Base-by-base conservation (phyloP, 2,329 filamentous ascomycete species). In the Lecanoromycetidae sp. region DNA sequence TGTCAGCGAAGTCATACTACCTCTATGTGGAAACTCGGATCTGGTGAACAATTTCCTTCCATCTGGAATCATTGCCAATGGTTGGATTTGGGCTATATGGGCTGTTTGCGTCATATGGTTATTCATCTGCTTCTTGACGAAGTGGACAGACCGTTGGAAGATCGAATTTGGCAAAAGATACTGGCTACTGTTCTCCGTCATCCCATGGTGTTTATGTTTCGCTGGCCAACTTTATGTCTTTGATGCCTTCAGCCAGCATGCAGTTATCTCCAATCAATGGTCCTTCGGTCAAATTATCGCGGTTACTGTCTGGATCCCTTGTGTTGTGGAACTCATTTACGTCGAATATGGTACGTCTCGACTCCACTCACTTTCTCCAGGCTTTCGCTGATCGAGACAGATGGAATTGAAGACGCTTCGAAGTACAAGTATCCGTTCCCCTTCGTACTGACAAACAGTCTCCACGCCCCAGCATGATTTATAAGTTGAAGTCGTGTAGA, bases 171-270 rank as follows among this genome's bases (percentile, higher is more conserved):
- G 30, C 17, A 48, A 20, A 29, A 19, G 12, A 26, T 10, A 9
- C 8, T 41, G 43, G 44, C 9, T 17, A 22, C 23, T 43, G 12
- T 7, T 48, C 8, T 39, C 25, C 13, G 20, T 38, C 17, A 19
- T 44, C 20, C 22, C 38, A 9, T 48, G 37, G 45, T 27, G 15
- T 5, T n/a, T 48, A 15, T 43, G 39, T 29, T 46, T 60, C 13
- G 52, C 55, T 20, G 55, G 4, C 54, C 56, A 27, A 48, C 56
- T 8, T 47, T 58, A 38, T 10, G 34, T 48, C 19, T 37, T 42
- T 25, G 32, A 5, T 19, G 47, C 13, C 13, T 51, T 37, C 9
- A 26, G 35, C 9, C 17, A n/a, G 17, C 30, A 36, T 10, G 15
- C 27, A n/a, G 17, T 44, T n/a, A 43, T 50, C n/a, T 30, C 33